phyloP scores from a whole-genome alignment of 2,329 filamentous ascomycete genomes.

The Incumbomyces lentus region DNA sequence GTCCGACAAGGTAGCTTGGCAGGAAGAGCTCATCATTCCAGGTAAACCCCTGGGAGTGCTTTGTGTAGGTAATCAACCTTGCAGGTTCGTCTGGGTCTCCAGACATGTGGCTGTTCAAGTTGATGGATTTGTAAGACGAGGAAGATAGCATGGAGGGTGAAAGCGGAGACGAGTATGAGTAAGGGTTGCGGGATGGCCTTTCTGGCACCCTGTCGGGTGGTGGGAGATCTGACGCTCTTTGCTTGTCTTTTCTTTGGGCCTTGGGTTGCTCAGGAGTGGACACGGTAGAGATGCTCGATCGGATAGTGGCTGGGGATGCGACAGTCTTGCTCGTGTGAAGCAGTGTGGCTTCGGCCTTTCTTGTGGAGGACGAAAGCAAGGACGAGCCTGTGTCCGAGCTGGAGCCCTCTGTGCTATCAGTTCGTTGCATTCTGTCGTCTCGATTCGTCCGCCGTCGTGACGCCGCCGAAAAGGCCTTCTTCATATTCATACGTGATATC shows the following conservation, averaged over 20 bases:
- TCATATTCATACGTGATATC: conserved; percentile 7
- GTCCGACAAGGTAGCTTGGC: conserved; percentile 20
- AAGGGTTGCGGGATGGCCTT: conserved; percentile 9
- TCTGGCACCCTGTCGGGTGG: conserved; percentile 7
- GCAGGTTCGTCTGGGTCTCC: conserved; percentile 18
- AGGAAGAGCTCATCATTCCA: conserved; percentile 24
- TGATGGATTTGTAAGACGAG: conserved; percentile 22
- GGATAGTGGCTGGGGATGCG: neutral
- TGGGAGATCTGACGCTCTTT: conserved; percentile 12
- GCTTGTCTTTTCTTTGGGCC: conserved; percentile 18
- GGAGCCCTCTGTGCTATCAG: conserved; percentile 5
- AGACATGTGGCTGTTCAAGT: conserved; percentile 16
- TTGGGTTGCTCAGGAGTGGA: neutral
- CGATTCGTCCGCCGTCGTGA: conserved; percentile 14
- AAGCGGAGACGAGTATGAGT: conserved; percentile 15
- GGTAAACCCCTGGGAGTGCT: conserved; percentile 21
- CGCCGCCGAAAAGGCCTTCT: conserved; percentile 8
- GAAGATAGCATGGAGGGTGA: conserved; percentile 21
- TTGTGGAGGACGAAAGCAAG: conserved; percentile 6
- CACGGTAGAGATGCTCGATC: neutral
- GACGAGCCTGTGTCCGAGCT: conserved; percentile 14
- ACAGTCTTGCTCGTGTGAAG: conserved; percentile 1
- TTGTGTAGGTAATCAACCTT: conserved; percentile 21
- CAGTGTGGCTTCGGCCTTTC: neutral
- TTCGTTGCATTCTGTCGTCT: conserved; percentile 1